A percentile compares a stretch with the other conserved stretches of the same genome.
Evolutionary conservation across 257 asterid genomes (phyloP).

Genomic region (Penstemon eatonii): DNA sequence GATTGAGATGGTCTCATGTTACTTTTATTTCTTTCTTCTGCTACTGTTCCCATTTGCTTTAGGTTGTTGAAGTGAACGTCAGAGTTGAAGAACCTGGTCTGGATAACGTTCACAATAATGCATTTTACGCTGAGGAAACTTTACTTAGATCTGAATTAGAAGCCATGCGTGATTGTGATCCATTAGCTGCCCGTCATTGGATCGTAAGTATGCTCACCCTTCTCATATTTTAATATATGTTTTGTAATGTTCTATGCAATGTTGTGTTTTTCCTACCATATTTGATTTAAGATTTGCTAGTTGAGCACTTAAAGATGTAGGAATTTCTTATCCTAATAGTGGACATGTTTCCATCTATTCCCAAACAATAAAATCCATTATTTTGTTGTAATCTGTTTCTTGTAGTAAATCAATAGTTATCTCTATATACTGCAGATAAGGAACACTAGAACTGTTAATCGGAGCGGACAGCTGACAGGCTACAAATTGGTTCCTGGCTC

Average conservation of each 20-base stretch:
- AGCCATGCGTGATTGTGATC: conserved; percentile 97
- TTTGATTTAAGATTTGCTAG: background rate
- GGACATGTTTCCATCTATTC: conserved; percentile 7
- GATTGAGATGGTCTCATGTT: conserved; percentile 1
- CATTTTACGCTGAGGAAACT: conserved; percentile 92
- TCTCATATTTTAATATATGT: conserved; percentile 11
- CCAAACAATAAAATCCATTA: background rate
- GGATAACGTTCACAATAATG: conserved; percentile 81
- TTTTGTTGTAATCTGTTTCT: background rate
- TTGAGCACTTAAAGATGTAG: background rate
- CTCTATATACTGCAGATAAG: conserved; percentile 51
- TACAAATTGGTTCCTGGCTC: conserved; percentile 90
- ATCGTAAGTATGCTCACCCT: conserved; percentile 56
- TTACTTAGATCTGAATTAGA: conserved; percentile 72
- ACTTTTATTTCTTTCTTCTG: conserved; percentile 4
- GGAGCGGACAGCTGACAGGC: conserved; percentile 88
- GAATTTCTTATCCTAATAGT: background rate
- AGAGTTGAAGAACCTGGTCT: conserved; percentile 90
- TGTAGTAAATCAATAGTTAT: background rate
- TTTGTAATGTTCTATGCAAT: background rate
- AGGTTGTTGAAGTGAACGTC: conserved; percentile 95
- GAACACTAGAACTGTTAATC: conserved; percentile 86
- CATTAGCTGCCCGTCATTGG: conserved; percentile 92
- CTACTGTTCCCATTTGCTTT: conserved; percentile 15
- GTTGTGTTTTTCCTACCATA: background rate